Evolutionary conservation across 192 early-diverging fungal species (phyloP), one percentile per base, ranked within the genome.

Genomic region (Coemansia sp.): DNA sequence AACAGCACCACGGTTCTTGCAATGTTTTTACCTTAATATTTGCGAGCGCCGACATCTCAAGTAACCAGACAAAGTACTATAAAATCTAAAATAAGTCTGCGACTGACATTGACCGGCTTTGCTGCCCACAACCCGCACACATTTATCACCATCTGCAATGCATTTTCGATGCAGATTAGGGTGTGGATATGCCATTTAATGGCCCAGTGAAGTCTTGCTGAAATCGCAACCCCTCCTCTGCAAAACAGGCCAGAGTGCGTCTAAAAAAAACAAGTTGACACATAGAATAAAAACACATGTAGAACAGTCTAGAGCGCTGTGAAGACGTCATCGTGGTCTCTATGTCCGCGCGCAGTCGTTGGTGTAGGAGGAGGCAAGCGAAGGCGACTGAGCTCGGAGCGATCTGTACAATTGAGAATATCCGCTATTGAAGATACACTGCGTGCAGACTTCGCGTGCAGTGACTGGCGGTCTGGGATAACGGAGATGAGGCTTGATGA

Each of bases 361-460:
- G 78, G 78, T 4, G 78, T 81, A 29, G 78, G 78, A 19, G 78
- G 78, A 3, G 78, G 78, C 52, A 81, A 61, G 29, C 78, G 78
- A 70, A 81, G 63, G 60, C 78, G 73, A 62, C 78, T 72, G 22
- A 81, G 78, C 63, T 81, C 73, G n/a, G 78, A 70, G 51, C 78
- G 72, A 50, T 81, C 78, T 30, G 78, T 81, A 71, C 78, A 81
- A 70, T 76, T 81, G 30, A 81, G 70, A 30, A 81, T 81, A 64
- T 81, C 78, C 24, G 78, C 73, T 23, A 81, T 81, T n/a, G 78
- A 66, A 54, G 78, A 81, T 57, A 81, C 78, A 32, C 78, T 81
- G 65, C 74, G 73, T 1, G 70, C 78, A 14, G 78, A 66, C 57
- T 81, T 81, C 67, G 74, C 61, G 31, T 81, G 78, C 56, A 71